Base-by-base conservation (phyloP, 805 yeast species). In the Lipomyces yamadae region DNA sequence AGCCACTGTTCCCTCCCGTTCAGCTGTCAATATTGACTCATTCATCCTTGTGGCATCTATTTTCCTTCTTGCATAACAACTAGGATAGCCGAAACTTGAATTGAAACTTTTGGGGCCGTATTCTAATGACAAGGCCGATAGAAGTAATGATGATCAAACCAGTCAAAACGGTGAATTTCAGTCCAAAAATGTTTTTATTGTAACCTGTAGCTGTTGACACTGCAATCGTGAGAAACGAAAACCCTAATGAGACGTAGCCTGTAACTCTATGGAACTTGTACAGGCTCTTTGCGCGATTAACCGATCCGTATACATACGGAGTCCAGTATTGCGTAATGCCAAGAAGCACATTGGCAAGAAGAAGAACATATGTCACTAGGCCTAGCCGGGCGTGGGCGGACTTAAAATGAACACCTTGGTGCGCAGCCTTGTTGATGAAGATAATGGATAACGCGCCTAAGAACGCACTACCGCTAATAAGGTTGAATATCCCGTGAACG, bases 341-440 rank as follows among this genome's bases (percentile, higher is more conserved):
- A 39, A 73, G 62, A 48, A 71, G 58, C 53, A 69, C 56, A 13
- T 66, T 70, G 6, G 50, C 61, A 18, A 69, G 39, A 45, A 75
- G 61, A 2, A 69, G 50, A 5, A 58, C 37, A 53, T 70, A 72
- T 13, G 77, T 72, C 18, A 66, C 29, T 29, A 71, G 52, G 13
- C 77, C 77, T 48, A 74, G 64, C 2, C 64, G 66, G 10, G 75
- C 76, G 63, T 75, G 77, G 67, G 75, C 72, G 4, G 77, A 71
- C 39, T 71, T 65, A 37, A 73, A 59, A 64, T 75, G 77, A 33
- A 63, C 34, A 29, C 69, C 63, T 55, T 65, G 62, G 62, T 74
- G 75, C 53, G 64, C 50, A 34, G 70, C 59, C 66, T 75, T 75
- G 67, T 74, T 74, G 67, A 68, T 66, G 48, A 70, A 64, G 34